A percentile compares a stretch with the other conserved stretches of the same genome.
Evolutionary conservation across 2,329 filamentous ascomycete species (phyloP).

Genomic region (Colletotrichum orbiculare): DNA sequence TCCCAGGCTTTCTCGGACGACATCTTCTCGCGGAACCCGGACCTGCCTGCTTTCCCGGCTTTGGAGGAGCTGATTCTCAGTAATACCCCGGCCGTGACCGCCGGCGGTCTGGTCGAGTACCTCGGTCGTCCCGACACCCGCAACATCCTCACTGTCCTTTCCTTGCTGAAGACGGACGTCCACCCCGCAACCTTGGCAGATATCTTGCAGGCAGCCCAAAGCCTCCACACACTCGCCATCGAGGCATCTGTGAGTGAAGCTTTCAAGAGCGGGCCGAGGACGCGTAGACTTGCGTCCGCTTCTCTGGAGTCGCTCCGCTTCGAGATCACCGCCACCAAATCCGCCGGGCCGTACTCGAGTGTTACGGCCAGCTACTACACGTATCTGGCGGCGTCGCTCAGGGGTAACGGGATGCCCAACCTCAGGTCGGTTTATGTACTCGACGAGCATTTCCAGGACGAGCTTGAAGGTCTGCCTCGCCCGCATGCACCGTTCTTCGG

Average conservation of each 20-base stretch:
- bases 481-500: constrained; percentile 61
- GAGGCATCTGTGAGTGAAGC: constrained; percentile 61
- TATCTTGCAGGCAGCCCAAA: constrained; percentile 67
- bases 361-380: constrained; percentile 77
- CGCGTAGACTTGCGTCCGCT: constrained; percentile 73
- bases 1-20: constrained; percentile 79
- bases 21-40: constrained; percentile 74
- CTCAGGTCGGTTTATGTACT: constrained; percentile 86
- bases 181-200: constrained; percentile 69
- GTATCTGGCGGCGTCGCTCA: constrained; percentile 86
- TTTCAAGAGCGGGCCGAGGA: constrained; percentile 58
- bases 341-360: constrained; percentile 67
- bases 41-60: constrained; percentile 78
- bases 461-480: constrained; percentile 75
- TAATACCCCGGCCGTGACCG: constrained; percentile 77
- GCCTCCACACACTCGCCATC: constrained; percentile 67
- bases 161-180: constrained; percentile 78
- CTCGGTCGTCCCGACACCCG: constrained; percentile 71
- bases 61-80: constrained; percentile 79
- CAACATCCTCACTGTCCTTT: constrained; percentile 73
- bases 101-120: constrained; percentile 75
- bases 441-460: constrained; percentile 84
- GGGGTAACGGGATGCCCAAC: constrained; percentile 78
- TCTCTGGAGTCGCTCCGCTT: constrained; percentile 81
- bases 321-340: constrained; percentile 76